Conservation (phyloP, 2,329 filamentous ascomycete species). For the Neofusicoccum cordaticola region DNA sequence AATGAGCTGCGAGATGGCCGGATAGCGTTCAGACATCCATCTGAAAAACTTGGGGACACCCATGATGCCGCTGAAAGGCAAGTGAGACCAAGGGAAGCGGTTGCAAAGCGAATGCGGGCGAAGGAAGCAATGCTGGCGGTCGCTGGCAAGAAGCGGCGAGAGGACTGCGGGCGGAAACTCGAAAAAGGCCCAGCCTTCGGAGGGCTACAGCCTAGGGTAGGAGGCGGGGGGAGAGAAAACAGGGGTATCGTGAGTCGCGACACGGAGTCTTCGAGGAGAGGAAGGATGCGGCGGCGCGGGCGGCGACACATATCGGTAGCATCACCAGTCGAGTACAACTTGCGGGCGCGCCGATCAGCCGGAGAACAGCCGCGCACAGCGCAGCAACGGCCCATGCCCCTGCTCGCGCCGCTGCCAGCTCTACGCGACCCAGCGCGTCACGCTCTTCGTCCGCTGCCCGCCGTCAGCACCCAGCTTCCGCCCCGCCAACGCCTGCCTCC, state of each 20-base stretch:
- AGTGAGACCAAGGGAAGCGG: not conserved
- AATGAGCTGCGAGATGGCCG: conserved; percentile 95
- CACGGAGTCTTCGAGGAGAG: conserved; percentile 20
- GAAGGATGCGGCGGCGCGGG: not conserved
- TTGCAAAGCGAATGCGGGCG: not conserved
- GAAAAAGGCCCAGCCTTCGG: not conserved
- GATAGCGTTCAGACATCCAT: conserved; percentile 99
- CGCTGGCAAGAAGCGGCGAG: not conserved
- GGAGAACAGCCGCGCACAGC: not conserved
- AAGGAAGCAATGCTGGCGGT: not conserved
- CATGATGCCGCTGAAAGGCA: conserved; percentile 43
- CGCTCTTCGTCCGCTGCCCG: conserved; percentile 3
- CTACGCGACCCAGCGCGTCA: conserved; percentile 13
- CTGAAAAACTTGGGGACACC: conserved; percentile 91
- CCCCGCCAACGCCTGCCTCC: not conserved
- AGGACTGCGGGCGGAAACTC: not conserved
- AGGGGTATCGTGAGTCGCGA: conserved; percentile 18
- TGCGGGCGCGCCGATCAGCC: not conserved
- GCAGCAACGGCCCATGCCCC: not conserved
- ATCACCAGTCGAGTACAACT: not conserved
- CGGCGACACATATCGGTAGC: conserved; percentile 1
- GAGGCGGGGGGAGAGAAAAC: conserved; percentile 3
- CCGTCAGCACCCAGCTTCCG: not conserved
- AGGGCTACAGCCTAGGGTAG: not conserved
- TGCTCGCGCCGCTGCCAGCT: not conserved